Percentiles rank a stretch among this genome's conserved stretches.
These are phyloP conservation scores for Aspergillus phoenicis DNA, from an alignment of 2,329 filamentous ascomycete genomes.

Conservation along the genomic window DNA sequence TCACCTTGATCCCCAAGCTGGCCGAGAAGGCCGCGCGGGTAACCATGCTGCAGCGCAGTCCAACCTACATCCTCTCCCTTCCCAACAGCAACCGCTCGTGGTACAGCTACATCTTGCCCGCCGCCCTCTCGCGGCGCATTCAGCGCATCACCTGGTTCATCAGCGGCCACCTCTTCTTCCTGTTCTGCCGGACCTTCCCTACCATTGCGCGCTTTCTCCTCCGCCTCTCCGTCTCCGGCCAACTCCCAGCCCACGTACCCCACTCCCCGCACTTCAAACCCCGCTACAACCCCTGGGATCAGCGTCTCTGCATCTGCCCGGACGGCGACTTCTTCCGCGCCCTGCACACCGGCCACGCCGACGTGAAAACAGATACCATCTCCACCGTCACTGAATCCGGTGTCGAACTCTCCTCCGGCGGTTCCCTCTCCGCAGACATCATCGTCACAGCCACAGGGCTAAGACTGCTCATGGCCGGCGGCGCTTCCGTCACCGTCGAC, in stretches of 20 bases:
- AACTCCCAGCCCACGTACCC: slow-evolving; percentile 58
- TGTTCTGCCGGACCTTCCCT: slow-evolving; percentile 60
- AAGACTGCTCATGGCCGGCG: slow-evolving; percentile 44
- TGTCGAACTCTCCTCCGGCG: slow-evolving; percentile 52
- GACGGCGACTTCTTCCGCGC: slow-evolving; percentile 62
- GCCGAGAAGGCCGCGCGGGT: slow-evolving; percentile 66
- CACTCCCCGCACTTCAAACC: slow-evolving; percentile 67
- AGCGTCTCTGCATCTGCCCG: slow-evolving; percentile 72
- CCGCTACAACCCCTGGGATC: slow-evolving; percentile 68
- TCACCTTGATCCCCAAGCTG: slow-evolving; percentile 74
- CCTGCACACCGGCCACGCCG: slow-evolving; percentile 54
- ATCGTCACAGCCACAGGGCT: slow-evolving; percentile 50
- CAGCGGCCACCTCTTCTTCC: slow-evolving; percentile 53
- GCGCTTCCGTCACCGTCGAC: slow-evolving; percentile 40
- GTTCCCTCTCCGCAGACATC: slow-evolving; percentile 45
- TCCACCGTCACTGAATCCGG: slow-evolving; percentile 52
- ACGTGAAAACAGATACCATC: slow-evolving; percentile 60
- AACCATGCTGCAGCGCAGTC: slow-evolving; percentile 81
- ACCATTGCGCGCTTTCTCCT: slow-evolving; percentile 53
- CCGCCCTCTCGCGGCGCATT: slow-evolving; percentile 32
- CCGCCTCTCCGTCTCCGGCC: slow-evolving; percentile 46
- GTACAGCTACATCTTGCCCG: slow-evolving; percentile 39
- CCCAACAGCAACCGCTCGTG: slow-evolving; percentile 36
- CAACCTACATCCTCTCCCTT: slow-evolving; percentile 67
- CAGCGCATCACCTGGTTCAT: slow-evolving; percentile 54